Base-by-base conservation (phyloP, 371 early-diverging fungal species). In the Batkoa obscura region DNA sequence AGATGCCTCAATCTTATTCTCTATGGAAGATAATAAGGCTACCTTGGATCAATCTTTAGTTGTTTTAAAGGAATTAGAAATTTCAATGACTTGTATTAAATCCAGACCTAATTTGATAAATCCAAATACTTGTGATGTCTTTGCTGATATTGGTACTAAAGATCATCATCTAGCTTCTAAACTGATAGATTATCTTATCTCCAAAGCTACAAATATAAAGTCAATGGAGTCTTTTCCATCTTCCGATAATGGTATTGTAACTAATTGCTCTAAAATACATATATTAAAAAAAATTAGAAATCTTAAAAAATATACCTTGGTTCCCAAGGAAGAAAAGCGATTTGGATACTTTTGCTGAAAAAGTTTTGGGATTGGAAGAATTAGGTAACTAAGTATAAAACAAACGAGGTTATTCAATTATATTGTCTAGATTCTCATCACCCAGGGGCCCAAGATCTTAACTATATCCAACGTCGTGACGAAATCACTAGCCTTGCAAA, bases 321-420 rank as follows among this genome's bases (percentile, higher is more conserved):
- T 96, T 94, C 72, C 96, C 96, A 43, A 82, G 94, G 61, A 90
- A 88, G 65, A 76, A 87, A 69, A 62, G 80, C 35, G 96, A 96
- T 66, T 72, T 96, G 59, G 96, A 96, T 64, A 73, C 83, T 3
- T 94, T 92, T 74, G 87, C 90, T 1, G 88, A 89, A 46, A 88
- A 88, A 63, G 92, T 91, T 10, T 69, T 92, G 59, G 86, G 84
- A 59, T 91, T 88, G 78, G 94, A 94, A 10, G 88, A 84, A 64
- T 92, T 86, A 83, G 59, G 73, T 86, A 50, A 70, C 74, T 73
- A 23, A 23, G 23, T 23, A 23, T 23, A 23, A 23, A 23, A 23
- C 23, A 23, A 23, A 23, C 23, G 23, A 23, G 23, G 23, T 23
- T 23, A 23, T 23, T 23, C 23, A 23, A 23, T 23, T 23, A 23